Conservation (phyloP, 768 basidiomycete genomes). For the Leucocoprinus birnbaumii region DNA sequence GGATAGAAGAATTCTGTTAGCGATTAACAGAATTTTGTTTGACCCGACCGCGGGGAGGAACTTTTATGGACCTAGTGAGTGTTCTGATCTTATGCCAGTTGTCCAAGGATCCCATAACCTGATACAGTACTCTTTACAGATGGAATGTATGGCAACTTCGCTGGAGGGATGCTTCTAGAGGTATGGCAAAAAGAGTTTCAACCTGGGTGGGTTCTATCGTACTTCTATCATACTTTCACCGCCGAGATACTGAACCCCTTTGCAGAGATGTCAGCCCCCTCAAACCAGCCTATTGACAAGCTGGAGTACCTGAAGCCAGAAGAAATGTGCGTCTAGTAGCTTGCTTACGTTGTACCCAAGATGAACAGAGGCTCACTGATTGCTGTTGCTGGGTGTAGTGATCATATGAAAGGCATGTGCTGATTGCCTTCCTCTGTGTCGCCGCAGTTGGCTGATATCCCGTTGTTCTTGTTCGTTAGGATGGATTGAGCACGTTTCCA, state of each 20-base stretch:
- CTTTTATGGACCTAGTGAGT: slow-evolving; percentile 94
- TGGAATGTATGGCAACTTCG: slow-evolving; percentile 97
- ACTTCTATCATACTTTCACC: not conserved
- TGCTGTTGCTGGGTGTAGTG: slow-evolving; percentile 39
- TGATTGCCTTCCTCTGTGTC: slow-evolving; percentile 11
- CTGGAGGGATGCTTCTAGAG: slow-evolving; percentile 93
- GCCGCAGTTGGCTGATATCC: slow-evolving; percentile 8
- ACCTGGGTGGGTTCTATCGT: slow-evolving; percentile 54
- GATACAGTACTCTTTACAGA: slow-evolving; percentile 39
- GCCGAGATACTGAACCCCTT: not conserved
- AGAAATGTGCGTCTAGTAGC: slow-evolving; percentile 79
- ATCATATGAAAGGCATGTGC: slow-evolving; percentile 83
- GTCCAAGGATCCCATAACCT: not conserved
- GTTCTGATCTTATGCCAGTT: not conserved
- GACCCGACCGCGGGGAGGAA: slow-evolving; percentile 87
- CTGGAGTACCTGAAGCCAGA: slow-evolving; percentile 73
- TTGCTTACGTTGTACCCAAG: no score
- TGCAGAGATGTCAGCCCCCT: slow-evolving; percentile 85
- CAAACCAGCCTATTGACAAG: slow-evolving; percentile 85
- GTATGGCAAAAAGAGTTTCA: slow-evolving; percentile 98
- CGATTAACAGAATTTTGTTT: slow-evolving; percentile 84
- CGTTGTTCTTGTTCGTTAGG: slow-evolving; percentile 51
- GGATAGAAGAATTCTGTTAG: slow-evolving; percentile 75
- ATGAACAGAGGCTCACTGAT: no score
- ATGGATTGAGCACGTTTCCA: slow-evolving; percentile 92